Base-by-base conservation (phyloP, 2,329 filamentous ascomycete species). In the Fusarium cyanostomum region DNA sequence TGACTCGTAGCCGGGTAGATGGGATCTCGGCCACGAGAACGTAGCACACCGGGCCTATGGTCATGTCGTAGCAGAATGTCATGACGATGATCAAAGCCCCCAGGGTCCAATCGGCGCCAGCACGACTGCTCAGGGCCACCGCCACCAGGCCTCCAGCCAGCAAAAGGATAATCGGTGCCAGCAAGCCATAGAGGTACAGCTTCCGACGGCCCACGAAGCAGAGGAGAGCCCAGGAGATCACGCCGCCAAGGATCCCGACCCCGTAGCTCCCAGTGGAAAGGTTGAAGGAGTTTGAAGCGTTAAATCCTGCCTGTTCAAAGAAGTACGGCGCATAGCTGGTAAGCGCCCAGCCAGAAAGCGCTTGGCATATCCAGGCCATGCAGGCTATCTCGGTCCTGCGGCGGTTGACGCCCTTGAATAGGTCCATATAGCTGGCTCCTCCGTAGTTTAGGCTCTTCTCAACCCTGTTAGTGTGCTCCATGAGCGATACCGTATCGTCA, bases 401-500 rank as follows among this genome's bases (percentile, higher is more conserved):
- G 5, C 67, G 64, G 16, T 73, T 73, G 28, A 62, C 64, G 7
- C 71, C 66, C 24, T 54, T 62, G 33, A 69, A 69, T 2, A 61
- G 52, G 39, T 69, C 67, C 21, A 41, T 31, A 24, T 69, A 69
- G 38, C 44, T 62, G 4, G 68, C 72, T 15, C 74, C 74, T 7
- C 79, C 80, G 4, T 68, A 66, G 10, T 71, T 73, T 50, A 74
- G 66, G 33, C 76, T 68, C 57, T 77, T 74, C 60, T 83, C 81
- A 12, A 80, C 66, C 61, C 77, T 73, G 59, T 79, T 74, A 7
- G 79, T 81, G 39, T 79, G 73, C 7, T 76, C 71, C 71, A 80
- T 79, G 50, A 77, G 67, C 43, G 74, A 72, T 27, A 79, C 63
- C 27, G 83, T 80, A 54, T 83, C 77, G 51, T 84, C 82, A 7